Percentiles rank a stretch among this genome's conserved stretches.
Evolutionary conservation across 1,284 basidiomycete genomes (phyloP).

Genomic region (Pseudozyma flocculosa): DNA sequence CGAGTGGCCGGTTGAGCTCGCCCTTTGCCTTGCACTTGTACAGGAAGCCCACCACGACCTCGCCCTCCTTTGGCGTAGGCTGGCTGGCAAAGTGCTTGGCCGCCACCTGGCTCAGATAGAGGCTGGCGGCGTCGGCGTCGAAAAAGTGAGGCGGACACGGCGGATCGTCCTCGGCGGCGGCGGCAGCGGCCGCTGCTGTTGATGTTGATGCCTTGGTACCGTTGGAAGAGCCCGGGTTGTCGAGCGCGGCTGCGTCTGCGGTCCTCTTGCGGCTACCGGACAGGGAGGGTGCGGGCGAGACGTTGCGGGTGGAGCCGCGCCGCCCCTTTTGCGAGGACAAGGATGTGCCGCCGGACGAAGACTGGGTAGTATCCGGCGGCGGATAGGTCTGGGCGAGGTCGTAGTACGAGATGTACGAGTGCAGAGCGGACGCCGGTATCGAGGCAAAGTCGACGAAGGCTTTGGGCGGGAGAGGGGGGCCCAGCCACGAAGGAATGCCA

Average conservation of each 20-base stretch:
- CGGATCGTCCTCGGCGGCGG: constrained; percentile 22
- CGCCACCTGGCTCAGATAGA: constrained; percentile 42
- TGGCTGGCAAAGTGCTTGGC: constrained; percentile 39
- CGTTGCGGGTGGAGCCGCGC: constrained; percentile 3
- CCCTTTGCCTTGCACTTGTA: constrained; percentile 47
- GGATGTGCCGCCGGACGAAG: constrained; percentile 8
- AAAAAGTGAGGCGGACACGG: constrained; percentile 43
- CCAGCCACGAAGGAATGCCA: too few species aligned
- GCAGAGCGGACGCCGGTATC: constrained; percentile 31
- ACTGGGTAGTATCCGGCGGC: constrained; percentile 14
- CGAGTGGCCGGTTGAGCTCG: constrained; percentile 34
- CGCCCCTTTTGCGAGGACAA: constrained; percentile 17
- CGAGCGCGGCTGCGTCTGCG: constrained; percentile 15
- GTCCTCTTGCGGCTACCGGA: constrained; percentile 15
- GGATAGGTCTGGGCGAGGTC: constrained; percentile 41
- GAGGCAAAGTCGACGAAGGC: constrained; percentile 38
- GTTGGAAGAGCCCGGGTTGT: constrained; percentile 2
- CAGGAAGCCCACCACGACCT: constrained; percentile 49
- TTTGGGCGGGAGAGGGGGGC: background rate
- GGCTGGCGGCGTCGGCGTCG: constrained; percentile 41
- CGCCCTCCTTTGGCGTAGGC: constrained; percentile 49
- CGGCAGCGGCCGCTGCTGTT: constrained; percentile 6
- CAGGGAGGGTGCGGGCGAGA: constrained; percentile 7
- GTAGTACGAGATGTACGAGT: constrained; percentile 44
- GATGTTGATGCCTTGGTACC: too few species aligned